Evolutionary conservation across 257 asterid species (phyloP).

Genomic region (Fraxinus excelsior): DNA sequence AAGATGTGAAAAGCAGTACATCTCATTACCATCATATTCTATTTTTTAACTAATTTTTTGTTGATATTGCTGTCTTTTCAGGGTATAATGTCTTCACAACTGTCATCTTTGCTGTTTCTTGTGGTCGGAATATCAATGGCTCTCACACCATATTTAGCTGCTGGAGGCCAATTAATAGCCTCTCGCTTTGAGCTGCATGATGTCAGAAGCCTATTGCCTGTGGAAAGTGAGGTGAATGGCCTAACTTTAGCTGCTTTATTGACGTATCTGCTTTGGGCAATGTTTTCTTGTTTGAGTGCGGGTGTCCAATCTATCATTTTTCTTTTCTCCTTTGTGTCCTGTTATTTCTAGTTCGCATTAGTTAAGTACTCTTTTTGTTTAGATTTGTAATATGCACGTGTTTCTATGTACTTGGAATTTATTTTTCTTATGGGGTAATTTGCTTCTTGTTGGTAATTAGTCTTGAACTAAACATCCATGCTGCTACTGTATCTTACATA

Average conservation of each 20-base stretch:
- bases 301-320: not conserved
- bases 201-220: conserved; percentile 95
- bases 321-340: not conserved
- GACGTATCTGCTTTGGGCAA: not conserved
- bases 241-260: conserved; percentile 13
- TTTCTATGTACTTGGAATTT: not conserved
- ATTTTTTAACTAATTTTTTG: not conserved
- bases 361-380: not conserved
- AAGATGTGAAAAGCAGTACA: conserved; percentile 10
- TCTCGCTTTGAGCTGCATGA: conserved; percentile 97
- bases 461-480: not conserved
- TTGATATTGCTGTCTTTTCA: conserved; percentile 37
- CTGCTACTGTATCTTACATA: conserved; percentile 1
- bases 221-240: conserved; percentile 85
- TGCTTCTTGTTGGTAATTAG: not conserved
- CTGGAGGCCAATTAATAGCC: conserved; percentile 98
- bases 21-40: not conserved
- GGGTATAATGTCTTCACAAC: conserved; percentile 95
- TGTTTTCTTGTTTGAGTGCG: not conserved
- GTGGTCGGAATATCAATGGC: conserved; percentile 99
- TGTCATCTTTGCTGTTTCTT: conserved; percentile 91
- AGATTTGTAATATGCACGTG: not conserved
- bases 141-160: conserved; percentile 95
- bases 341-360: not conserved
- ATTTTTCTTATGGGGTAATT: not conserved